A percentile compares a stretch with the other conserved stretches of the same genome.
Conservation (phyloP, 192 early-diverging fungal genomes). For the Coemansia sp. region DNA sequence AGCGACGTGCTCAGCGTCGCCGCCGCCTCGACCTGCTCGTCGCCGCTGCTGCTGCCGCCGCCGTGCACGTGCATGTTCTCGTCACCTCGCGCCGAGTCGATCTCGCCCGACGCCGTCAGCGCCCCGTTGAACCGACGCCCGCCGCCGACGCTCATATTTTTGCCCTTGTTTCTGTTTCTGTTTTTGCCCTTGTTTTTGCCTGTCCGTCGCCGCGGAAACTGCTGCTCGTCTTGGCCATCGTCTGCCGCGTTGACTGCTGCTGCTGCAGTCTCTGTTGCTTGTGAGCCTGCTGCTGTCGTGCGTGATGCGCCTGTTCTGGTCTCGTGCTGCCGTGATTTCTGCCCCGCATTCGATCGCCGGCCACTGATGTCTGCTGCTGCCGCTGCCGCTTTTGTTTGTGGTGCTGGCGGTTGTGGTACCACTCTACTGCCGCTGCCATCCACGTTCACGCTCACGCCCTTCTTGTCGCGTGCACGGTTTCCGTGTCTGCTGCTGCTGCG, state of each 20-base stretch:
- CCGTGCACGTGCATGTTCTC: slow-evolving; percentile 1
- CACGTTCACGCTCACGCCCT: no score
- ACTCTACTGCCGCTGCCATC: no score
- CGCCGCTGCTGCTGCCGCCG: neutral
- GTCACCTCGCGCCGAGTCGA: neutral
- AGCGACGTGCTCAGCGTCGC: slow-evolving; percentile 64
- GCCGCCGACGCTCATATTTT: slow-evolving; percentile 26
- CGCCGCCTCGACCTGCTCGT: neutral
- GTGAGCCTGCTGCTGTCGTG: slow-evolving; percentile 3
- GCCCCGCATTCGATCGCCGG: neutral
- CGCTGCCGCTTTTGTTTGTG: slow-evolving; percentile 1
- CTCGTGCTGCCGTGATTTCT: slow-evolving; percentile 5
- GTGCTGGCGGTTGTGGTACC: neutral
- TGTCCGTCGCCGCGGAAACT: slow-evolving; percentile 1
- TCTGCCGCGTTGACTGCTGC: neutral
- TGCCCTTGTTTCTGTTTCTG: neutral
- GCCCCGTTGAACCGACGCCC: slow-evolving; percentile 38
- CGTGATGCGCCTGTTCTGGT: neutral
- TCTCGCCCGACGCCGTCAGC: slow-evolving; percentile 16
- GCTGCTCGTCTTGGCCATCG: neutral
- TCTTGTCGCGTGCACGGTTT: neutral
- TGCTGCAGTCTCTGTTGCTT: neutral
- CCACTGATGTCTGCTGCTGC: slow-evolving; percentile 12
- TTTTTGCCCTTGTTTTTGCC: neutral
- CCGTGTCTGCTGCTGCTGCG: neutral